Base-by-base conservation (phyloP, 129 eudicot species). In the Artemisia tridentata region DNA sequence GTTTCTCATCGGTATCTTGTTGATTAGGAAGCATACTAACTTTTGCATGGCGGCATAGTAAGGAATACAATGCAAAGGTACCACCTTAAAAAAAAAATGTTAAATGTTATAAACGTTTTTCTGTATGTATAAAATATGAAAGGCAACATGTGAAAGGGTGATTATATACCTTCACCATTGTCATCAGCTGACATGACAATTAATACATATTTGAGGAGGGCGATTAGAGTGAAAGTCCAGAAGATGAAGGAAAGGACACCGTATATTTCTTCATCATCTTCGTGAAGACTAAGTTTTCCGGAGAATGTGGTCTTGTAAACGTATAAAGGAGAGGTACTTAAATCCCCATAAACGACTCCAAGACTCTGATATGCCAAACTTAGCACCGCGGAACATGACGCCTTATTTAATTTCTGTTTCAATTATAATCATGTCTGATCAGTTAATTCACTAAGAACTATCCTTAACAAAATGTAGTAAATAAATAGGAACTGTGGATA, bases 261-360 rank as follows among this genome's bases (percentile, higher is more conserved):
- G 45, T 71, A 89, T 29, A 89, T 89, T 79, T 86, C 96, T 54
- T 85, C 96, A 71, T 85, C 80, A 16, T 78, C 81, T 69, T 88
- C 87, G 4, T 78, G 86, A 79, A 82, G 80, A 81, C 80, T 84
- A 59, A 70, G 83, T 57, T 54, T 88, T 63, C 83, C 96, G 0
- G 91, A 81, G 72, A 89, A 89, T 11, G 92, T 83, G 68, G 81
- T 89, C 64, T 84, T 86, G 72, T 89, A 89, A 46, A 89, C 96
- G 45, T 89, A 89, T 8, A 89, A 81, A 16, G 96, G 96, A 54
- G 96, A 89, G 29, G 88, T 89, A 53, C 92, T 89, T 23, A 89
- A 76, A 81, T 89, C 96, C 11, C 96, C 96, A 19, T 89, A 89
- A 19, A 89, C 86, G 9, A 89, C 92, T 54, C 96, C 96, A 49